These are phyloP conservation scores for Boletus bicolor DNA, from an alignment of 768 basidiomycete genomes.

Conservation along the genomic window DNA sequence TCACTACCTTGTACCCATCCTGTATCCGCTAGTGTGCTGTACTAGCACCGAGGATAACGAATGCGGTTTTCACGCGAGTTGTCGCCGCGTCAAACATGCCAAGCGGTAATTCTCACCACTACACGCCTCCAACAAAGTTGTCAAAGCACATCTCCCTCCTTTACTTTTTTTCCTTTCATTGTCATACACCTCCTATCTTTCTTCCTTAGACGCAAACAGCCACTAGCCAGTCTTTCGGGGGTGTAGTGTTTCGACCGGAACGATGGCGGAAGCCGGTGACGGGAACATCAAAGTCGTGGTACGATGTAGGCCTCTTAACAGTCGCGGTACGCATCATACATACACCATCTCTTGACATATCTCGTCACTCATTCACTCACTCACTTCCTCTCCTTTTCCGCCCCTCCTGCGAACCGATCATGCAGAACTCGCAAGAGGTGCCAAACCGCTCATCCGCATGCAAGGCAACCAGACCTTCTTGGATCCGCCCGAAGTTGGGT, in stretches of 20 bases:
- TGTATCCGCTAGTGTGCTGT: background rate
- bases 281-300: constrained; percentile 92
- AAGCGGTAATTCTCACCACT: background rate
- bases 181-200: constrained; percentile 6
- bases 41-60: constrained; percentile 1
- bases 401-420: constrained; percentile 4
- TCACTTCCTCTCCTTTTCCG: background rate
- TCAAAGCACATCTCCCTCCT: constrained; percentile 4
- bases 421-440: constrained; percentile 87
- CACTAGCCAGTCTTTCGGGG: constrained; percentile 9
- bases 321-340: constrained; percentile 64
- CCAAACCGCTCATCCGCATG: constrained; percentile 94
- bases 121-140: constrained; percentile 4
- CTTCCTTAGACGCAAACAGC: constrained; percentile 11
- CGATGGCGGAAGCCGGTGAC: constrained; percentile 75
- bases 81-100: constrained; percentile 15
- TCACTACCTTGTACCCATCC: background rate
- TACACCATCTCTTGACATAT: background rate
- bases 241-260: constrained; percentile 19
- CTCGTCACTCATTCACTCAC: constrained; percentile 2
- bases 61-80: constrained; percentile 21
- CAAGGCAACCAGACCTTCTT: constrained; percentile 89
- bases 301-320: constrained; percentile 95
- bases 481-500: constrained; percentile 81
- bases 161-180: constrained; percentile 2